Conservation (phyloP, 2,329 filamentous ascomycete genomes). For the Phaeosphaeriaceae sp. region DNA sequence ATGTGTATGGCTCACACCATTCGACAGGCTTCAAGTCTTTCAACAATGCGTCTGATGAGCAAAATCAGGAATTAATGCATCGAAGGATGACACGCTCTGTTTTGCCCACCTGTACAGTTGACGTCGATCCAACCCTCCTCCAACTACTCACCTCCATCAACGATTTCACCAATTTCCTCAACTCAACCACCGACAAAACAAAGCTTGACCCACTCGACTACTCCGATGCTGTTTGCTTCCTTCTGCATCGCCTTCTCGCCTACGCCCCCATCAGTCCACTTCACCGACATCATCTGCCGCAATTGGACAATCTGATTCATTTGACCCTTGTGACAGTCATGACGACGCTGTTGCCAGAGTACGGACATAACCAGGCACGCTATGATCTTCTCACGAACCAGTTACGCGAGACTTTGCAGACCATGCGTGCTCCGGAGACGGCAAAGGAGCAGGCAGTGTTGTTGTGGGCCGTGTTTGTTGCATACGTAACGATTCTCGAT, state of each 20-base stretch:
- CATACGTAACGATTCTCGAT: slow-evolving; percentile 3
- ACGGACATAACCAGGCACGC: slow-evolving; percentile 6
- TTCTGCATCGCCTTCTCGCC: slow-evolving; percentile 3
- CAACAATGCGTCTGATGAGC: no score
- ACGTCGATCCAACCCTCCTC: not conserved
- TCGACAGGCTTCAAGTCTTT: not conserved
- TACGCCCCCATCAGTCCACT: slow-evolving; percentile 6
- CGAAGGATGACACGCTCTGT: no score
- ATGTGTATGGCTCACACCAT: not conserved
- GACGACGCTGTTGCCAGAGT: slow-evolving; percentile 14
- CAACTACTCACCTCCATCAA: not conserved
- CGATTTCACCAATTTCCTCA: slow-evolving; percentile 1
- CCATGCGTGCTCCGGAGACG: not conserved
- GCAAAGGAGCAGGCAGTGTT: not conserved
- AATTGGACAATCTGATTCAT: slow-evolving; percentile 6
- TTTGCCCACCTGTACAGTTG: no score
- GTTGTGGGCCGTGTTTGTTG: slow-evolving; percentile 12
- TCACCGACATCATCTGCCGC: not conserved
- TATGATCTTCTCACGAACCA: slow-evolving; percentile 8
- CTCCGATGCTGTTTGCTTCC: slow-evolving; percentile 6
- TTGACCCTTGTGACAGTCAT: slow-evolving; percentile 10
- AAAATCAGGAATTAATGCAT: not conserved
- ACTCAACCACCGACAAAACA: slow-evolving; percentile 1
- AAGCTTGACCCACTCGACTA: slow-evolving; percentile 10
- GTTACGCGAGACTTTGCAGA: slow-evolving; percentile 1